Percentiles rank a stretch among this genome's conserved stretches.
Evolutionary conservation across 2,329 filamentous ascomycete genomes (phyloP).

Genomic region (Dendryphion nanum): DNA sequence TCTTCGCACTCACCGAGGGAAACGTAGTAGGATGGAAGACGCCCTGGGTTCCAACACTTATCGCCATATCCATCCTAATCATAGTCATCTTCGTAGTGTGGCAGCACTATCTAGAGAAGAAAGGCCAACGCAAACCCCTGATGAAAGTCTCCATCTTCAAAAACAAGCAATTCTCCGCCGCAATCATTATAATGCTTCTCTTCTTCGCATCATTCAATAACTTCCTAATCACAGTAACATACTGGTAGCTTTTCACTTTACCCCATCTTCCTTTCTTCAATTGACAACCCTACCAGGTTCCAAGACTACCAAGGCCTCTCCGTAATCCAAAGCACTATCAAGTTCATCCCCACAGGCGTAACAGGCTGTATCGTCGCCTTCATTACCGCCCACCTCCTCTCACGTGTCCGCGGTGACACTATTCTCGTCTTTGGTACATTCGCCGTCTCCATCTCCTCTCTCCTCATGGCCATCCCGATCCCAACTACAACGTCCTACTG

Average conservation of each 20-base stretch:
- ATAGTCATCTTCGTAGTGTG: conserved; percentile 59
- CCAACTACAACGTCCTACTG: conserved; percentile 62
- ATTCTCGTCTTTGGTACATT: conserved; percentile 59
- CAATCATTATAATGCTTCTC: conserved; percentile 63
- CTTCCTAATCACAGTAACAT: conserved; percentile 66
- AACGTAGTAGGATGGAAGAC: conserved; percentile 67
- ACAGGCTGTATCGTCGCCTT: conserved; percentile 50
- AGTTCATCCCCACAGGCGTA: conserved; percentile 66
- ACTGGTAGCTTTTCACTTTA: conserved; percentile 45
- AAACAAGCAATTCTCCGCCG: conserved; percentile 59
- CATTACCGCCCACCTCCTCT: conserved; percentile 42
- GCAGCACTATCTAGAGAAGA: conserved; percentile 60
- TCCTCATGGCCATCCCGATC: conserved; percentile 66
- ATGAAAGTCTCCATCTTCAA: conserved; percentile 66
- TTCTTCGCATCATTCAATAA: conserved; percentile 70
- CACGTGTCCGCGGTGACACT: conserved; percentile 57
- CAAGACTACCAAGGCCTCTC: conserved; percentile 64
- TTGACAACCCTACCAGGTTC: conserved; percentile 40
- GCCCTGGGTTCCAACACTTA: conserved; percentile 60
- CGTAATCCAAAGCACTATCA: conserved; percentile 65
- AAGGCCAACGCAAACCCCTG: conserved; percentile 54
- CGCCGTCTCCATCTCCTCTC: conserved; percentile 53
- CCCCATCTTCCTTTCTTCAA: background rate
- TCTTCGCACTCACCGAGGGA: conserved; percentile 68
- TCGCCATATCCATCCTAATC: conserved; percentile 58